These are phyloP conservation scores for Ilex asprella DNA, from an alignment of 257 asterid genomes.

Conservation along the genomic window DNA sequence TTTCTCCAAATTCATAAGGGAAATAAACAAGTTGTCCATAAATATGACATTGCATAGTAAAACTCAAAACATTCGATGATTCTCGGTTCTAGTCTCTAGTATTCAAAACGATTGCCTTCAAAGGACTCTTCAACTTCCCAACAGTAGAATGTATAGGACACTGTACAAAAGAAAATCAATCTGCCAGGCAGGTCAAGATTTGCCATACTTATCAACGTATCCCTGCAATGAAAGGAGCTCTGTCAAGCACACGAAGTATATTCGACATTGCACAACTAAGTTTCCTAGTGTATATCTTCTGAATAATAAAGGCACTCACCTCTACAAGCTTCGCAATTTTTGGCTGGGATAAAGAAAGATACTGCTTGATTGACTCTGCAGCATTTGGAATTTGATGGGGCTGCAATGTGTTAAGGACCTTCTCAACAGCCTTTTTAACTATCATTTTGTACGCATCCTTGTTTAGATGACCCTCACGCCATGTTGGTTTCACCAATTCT, in stretches of 20 bases:
- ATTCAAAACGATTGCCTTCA: too few species aligned
- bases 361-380: constrained; percentile 43
- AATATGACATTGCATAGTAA: neutral
- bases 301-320: constrained; percentile 49
- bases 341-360: constrained; percentile 47
- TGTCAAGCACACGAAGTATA: neutral
- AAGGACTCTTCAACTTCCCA: constrained; percentile 4
- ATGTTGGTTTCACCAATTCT: constrained; percentile 71
- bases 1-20: neutral
- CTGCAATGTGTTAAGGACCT: constrained; percentile 57
- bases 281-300: constrained; percentile 8
- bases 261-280: neutral
- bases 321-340: constrained; percentile 74
- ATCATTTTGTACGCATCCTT: constrained; percentile 74
- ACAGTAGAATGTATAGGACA: constrained; percentile 4
- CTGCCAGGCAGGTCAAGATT: constrained; percentile 33
- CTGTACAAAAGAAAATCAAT: constrained; percentile 6
- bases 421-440: constrained; percentile 66
- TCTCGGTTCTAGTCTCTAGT: neutral
- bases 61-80: neutral
- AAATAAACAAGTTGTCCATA: neutral
- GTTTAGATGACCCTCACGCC: constrained; percentile 71
- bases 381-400: constrained; percentile 66
- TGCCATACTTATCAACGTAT: constrained; percentile 60
- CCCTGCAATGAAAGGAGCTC: constrained; percentile 60